Evolutionary conservation across 192 early-diverging fungal species (phyloP), one percentile per base, ranked within the genome.

Genomic region (Chytriomyces confervae): DNA sequence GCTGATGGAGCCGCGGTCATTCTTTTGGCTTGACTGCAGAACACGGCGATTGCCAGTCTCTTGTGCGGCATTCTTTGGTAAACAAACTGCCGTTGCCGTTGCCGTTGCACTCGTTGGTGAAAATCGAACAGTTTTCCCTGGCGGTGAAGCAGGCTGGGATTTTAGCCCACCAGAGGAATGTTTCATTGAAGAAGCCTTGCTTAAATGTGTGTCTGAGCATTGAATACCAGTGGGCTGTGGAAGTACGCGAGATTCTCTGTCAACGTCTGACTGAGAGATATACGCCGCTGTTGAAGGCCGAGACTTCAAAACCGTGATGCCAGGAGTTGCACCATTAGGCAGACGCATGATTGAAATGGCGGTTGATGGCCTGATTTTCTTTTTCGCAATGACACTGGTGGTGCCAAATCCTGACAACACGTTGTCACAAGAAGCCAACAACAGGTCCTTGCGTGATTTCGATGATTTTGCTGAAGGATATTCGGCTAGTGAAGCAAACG

Each of bases 271-370:
- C 44, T 49, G 67, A 13, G 27, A 18, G 1, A 69, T 49, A 18
- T 64, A 69, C 7, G 81, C 64, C 16, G 88, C 84, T 7, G 86
- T 84, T 23, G 83, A 80, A n/a, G 88, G 88, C 7, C 88, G 66
- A 5, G 86, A 79, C 51, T 86, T 86, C 10, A 79, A 43, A 47
- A 73, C 50, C 16, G 77, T 83, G 71, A 87, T 87, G 7, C 77
- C 79, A 74, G 81, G 6, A 43, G 50, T 27, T 8, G 68, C 69
- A 7, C 80, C 81, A 24, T 75, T 72, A 61, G 81, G 80, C n/a
- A 85, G 69, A 11, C 88, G 74, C 88, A 89, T 89, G 24, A 89
- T 69, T 20, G 84, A 87, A 62, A 89, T 89, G 7, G 88, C 88
- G 11, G 88, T 89, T 16, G 88, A 86, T 20, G 88, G 88, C 45